Conservation (phyloP, 2,329 filamentous ascomycete genomes). For the Stemphylium beticola region DNA sequence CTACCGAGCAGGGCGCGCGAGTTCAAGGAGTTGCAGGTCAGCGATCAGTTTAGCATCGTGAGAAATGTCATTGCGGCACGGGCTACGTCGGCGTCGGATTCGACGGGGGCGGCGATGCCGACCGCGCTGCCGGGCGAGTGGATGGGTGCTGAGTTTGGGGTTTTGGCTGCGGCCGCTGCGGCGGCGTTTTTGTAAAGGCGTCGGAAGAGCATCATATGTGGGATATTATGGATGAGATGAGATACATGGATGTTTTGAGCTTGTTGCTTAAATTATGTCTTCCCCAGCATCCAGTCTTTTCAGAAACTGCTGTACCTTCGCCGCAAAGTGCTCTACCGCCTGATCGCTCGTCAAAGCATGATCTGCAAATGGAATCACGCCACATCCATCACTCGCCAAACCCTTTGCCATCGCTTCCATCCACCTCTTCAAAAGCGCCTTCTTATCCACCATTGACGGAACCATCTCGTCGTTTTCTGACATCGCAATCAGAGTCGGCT, state of each 20-base stretch:
- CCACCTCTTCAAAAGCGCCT: conserved; percentile 6
- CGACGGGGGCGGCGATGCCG: conserved; percentile 26
- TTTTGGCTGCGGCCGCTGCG: conserved; percentile 37
- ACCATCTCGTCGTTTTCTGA: conserved; percentile 27
- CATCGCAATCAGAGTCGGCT: conserved; percentile 15
- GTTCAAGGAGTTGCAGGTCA: conserved; percentile 42
- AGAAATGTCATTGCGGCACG: conserved; percentile 27
- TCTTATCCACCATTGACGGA: conserved; percentile 15
- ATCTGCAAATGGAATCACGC: background rate
- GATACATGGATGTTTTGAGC: background rate
- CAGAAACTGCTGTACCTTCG: background rate
- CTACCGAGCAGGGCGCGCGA: conserved; percentile 32
- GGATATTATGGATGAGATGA: background rate
- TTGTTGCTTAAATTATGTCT: background rate
- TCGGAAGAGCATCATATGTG: background rate
- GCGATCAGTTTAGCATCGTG: conserved; percentile 39
- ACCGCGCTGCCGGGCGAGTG: conserved; percentile 26
- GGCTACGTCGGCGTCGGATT: conserved; percentile 21
- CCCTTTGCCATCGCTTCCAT: background rate
- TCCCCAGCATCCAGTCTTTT: background rate
- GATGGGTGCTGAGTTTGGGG: conserved; percentile 31
- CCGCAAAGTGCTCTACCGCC: background rate
- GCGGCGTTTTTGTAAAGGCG: conserved; percentile 33
- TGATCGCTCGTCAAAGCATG: background rate
- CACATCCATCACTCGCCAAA: background rate